Conservation (phyloP, 2,329 filamentous ascomycete genomes). For the Botrytis pseudocinerea region DNA sequence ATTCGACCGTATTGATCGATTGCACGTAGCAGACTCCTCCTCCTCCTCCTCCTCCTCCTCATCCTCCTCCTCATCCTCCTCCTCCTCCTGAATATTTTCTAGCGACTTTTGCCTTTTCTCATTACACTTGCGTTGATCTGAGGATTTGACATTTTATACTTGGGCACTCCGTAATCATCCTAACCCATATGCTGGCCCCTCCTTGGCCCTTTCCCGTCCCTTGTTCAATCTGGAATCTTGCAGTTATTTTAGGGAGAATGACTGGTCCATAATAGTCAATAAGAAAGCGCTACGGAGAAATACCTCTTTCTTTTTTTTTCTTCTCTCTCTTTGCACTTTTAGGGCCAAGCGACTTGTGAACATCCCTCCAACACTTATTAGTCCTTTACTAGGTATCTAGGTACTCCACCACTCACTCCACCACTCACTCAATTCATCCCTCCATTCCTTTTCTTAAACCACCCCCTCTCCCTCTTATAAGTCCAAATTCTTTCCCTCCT, state of each 20-base stretch:
- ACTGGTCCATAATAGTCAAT: neutral
- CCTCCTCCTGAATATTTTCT: constrained; percentile 7
- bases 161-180: neutral
- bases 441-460: neutral
- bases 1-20: no score
- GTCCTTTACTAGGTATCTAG: neutral
- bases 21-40: no score
- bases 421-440: neutral
- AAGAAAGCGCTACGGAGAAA: neutral
- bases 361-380: neutral
- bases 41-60: no score
- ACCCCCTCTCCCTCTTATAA: neutral
- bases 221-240: neutral
- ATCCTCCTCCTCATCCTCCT: no score
- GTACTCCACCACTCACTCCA: neutral
- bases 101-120: neutral
- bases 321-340: neutral
- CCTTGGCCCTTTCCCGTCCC: neutral
- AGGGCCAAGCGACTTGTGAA: neutral
- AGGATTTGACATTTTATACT: neutral
- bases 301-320: neutral
- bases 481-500: neutral
- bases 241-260: neutral
- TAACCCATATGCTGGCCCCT: neutral
- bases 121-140: neutral